phyloP scores from a whole-genome alignment of 1,139 yeast genomes.

The Yamadazyma membranifaciens region DNA sequence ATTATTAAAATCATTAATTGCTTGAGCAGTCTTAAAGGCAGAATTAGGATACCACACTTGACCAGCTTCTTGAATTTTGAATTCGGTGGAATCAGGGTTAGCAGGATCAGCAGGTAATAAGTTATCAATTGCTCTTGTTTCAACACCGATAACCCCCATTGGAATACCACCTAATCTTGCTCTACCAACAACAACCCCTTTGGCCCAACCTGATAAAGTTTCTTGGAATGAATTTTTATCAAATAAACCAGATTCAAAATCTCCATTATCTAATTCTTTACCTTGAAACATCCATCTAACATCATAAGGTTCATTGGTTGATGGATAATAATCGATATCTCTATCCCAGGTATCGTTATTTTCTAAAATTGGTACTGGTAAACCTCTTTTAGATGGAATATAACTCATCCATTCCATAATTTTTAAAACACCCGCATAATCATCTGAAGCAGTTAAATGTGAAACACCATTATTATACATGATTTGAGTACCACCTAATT shows the following conservation, averaged over 20 bases:
- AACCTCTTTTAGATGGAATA: constrained; percentile 85
- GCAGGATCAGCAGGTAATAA: constrained; percentile 97
- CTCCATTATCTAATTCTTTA: constrained; percentile 61
- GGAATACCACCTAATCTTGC: constrained; percentile 99
- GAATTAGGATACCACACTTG: constrained; percentile 99
- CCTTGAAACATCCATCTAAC: constrained; percentile 96
- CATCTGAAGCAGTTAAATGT: constrained; percentile 92
- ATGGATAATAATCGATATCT: constrained; percentile 79
- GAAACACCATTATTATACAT: constrained; percentile 98
- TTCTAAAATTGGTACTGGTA: constrained; percentile 89
- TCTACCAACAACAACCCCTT: constrained; percentile 97
- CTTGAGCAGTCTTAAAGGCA: constrained; percentile 98
- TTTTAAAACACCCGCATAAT: constrained; percentile 93
- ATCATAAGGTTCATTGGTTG: constrained; percentile 73
- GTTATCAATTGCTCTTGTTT: constrained; percentile 86
- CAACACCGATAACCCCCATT: constrained; percentile 96
- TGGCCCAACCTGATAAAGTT: constrained; percentile 98
- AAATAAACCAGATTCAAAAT: constrained; percentile 81
- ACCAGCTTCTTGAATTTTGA: constrained; percentile 91
- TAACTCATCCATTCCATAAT: constrained; percentile 96
- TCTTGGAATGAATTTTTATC: constrained; percentile 94
- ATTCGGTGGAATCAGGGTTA: constrained; percentile 89
- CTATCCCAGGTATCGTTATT: constrained; percentile 90
- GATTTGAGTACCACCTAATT: constrained; percentile 98
- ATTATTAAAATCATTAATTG: constrained; percentile 92